Evolutionary conservation across 2,329 filamentous ascomycete genomes (phyloP), one percentile per base, ranked within the genome.

Genomic region (Fusarium neocosmosporiellum): DNA sequence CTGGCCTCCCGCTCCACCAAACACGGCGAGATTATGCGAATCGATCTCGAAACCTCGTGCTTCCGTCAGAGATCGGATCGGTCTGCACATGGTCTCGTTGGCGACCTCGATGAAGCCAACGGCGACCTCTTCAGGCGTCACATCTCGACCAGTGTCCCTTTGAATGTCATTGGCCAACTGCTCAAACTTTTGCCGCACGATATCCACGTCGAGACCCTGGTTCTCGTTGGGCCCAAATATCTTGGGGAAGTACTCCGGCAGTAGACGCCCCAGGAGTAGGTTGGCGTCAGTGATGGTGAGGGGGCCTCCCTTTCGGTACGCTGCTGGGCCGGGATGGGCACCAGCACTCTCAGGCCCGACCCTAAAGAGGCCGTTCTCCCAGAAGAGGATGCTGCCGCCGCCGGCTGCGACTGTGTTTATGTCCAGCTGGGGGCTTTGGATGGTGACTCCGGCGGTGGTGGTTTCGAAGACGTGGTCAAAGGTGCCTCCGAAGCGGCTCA

Each of bases 381-480:
- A 93, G 76, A 91, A 91, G 1, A 94, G 83, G 22, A 86, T 84
- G n/a, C 81, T 84, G 8, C 86, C 86, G 39, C 86, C 86, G 9
- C 84, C 84, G 14, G 84, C 84, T 3, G 84, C 84, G 4, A 94
- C 92, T 1, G 92, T 94, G 78, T 92, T 93, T 80, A 94, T 93
- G 75, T 94, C 91, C 3, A 93, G 85, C 76, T 93, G 91, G 0
- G 92, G 92, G 2, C 88, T 90, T 69, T 92, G 90, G 31, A 93
- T 92, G 2, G 90, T 91, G 2, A 93, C 89, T 29, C 91, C 90
- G 1, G 91, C 91, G 9, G 92, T 92, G 6, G 90, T 92, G 1
- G 91, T 92, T 73, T 93, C 91, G 67, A 93, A 92, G n/a, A 93
- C 89, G 75, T 94, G 90, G 65, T 93, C 92, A 72, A 93, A 91